These are phyloP conservation scores for Grifola frondosa DNA, from an alignment of 1,284 basidiomycete genomes.

Conservation along the genomic window DNA sequence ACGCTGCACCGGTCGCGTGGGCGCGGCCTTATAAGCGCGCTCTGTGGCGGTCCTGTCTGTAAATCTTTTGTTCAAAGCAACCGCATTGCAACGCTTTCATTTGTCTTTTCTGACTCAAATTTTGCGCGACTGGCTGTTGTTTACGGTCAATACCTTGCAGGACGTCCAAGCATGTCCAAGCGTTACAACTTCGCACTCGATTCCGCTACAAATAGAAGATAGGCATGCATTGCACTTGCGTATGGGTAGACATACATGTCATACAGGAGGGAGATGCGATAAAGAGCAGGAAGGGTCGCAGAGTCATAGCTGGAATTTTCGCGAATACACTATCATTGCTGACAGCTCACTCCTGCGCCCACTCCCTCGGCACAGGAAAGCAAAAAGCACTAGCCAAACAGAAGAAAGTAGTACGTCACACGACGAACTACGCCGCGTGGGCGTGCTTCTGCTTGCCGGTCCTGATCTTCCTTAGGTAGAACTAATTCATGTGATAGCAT, in stretches of 20 bases:
- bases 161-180: no score
- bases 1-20: not conserved
- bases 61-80: no score
- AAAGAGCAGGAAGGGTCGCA: slow-evolving; percentile 14
- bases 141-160: no score
- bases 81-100: no score
- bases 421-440: slow-evolving; percentile 42
- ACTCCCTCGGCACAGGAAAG: slow-evolving; percentile 22
- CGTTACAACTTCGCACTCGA: no score
- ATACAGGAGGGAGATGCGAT: slow-evolving; percentile 26
- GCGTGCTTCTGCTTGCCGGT: slow-evolving; percentile 93
- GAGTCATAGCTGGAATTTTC: slow-evolving; percentile 26
- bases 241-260: slow-evolving; percentile 29
- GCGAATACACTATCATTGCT: slow-evolving; percentile 19
- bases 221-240: slow-evolving; percentile 26
- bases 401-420: slow-evolving; percentile 11
- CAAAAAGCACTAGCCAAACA: slow-evolving; percentile 14
- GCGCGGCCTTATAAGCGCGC: not conserved
- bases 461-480: slow-evolving; percentile 92
- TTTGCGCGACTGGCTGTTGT: no score
- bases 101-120: no score
- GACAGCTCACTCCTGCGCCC: slow-evolving; percentile 19
- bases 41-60: no score
- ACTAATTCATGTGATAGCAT: slow-evolving; percentile 45
- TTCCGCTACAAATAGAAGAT: no score